Conservation (phyloP, 2,329 filamentous ascomycete genomes). For the Zarea fungicola region DNA sequence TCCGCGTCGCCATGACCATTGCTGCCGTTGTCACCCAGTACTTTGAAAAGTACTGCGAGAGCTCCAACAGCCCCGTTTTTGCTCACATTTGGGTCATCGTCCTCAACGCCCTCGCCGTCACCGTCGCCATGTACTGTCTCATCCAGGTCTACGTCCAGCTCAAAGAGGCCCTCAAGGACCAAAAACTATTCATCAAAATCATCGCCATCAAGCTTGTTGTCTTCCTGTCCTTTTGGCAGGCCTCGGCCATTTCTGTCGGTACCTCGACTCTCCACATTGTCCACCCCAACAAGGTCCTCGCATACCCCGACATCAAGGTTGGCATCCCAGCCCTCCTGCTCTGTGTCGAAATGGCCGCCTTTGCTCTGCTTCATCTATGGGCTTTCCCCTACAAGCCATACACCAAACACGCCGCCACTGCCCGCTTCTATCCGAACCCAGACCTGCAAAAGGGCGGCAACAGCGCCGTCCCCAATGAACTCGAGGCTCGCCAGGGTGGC, state of each 20-base stretch:
- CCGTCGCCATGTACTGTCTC: constrained; percentile 82
- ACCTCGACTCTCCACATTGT: constrained; percentile 58
- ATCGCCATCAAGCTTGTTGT: constrained; percentile 86
- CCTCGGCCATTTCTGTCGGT: constrained; percentile 43
- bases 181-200: constrained; percentile 74
- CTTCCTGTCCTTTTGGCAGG: constrained; percentile 88
- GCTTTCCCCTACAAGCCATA: constrained; percentile 78
- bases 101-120: constrained; percentile 67
- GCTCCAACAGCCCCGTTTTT: constrained; percentile 70
- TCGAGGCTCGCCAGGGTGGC: constrained; percentile 55
- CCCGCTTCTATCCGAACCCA: constrained; percentile 43
- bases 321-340: constrained; percentile 74
- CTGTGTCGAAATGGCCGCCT: constrained; percentile 80
- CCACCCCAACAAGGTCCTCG: constrained; percentile 54
- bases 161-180: constrained; percentile 59
- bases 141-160: constrained; percentile 84
- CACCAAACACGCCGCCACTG: constrained; percentile 34
- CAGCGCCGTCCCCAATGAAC: constrained; percentile 39
- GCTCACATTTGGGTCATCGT: constrained; percentile 73
- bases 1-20: constrained; percentile 73
- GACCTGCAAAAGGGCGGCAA: constrained; percentile 32
- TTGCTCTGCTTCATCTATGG: constrained; percentile 72
- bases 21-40: constrained; percentile 70
- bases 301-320: constrained; percentile 71
- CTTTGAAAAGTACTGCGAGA: constrained; percentile 68